These are phyloP conservation scores for Hypomyces perniciosus DNA, from an alignment of 2,329 filamentous ascomycete species.

Conservation along the genomic window DNA sequence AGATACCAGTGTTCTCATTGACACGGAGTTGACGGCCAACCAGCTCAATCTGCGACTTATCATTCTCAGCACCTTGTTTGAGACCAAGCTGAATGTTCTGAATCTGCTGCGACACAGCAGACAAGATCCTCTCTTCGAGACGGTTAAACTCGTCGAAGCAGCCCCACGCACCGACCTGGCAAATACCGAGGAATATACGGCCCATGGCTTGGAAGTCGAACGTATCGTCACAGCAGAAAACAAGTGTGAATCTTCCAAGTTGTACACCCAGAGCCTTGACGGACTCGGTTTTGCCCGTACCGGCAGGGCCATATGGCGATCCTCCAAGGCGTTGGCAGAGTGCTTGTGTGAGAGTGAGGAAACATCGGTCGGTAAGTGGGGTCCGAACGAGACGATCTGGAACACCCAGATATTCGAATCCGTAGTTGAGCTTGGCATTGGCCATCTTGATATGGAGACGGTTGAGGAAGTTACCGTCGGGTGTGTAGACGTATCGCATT, in stretches of 20 bases:
- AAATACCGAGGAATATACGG: conserved; percentile 97
- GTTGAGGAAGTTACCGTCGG: conserved; percentile 73
- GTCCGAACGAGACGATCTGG: conserved; percentile 94
- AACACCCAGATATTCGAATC: conserved; percentile 96
- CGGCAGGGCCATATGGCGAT: conserved; percentile 93
- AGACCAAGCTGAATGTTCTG: conserved; percentile 98
- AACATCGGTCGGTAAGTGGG: conserved; percentile 94
- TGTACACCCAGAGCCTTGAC: conserved; percentile 97
- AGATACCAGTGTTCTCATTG: conserved; percentile 91
- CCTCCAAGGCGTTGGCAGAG: conserved; percentile 92
- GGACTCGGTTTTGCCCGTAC: conserved; percentile 98
- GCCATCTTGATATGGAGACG: conserved; percentile 93
- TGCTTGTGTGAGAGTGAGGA: conserved; percentile 94
- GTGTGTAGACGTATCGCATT: conserved; percentile 90
- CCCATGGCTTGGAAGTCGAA: conserved; percentile 99
- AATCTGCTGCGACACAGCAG: conserved; percentile 96
- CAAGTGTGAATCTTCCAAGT: conserved; percentile 92
- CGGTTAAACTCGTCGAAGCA: conserved; percentile 99
- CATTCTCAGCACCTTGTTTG: conserved; percentile 74
- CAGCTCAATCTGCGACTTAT: conserved; percentile 85
- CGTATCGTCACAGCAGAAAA: conserved; percentile 99
- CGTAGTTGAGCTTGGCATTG: conserved; percentile 90
- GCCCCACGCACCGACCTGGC: conserved; percentile 97
- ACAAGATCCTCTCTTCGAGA: conserved; percentile 94
- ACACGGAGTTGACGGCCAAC: conserved; percentile 86